phyloP scores from a whole-genome alignment of 495 filamentous ascomycete genomes.

The Cenococcum geophilum region DNA sequence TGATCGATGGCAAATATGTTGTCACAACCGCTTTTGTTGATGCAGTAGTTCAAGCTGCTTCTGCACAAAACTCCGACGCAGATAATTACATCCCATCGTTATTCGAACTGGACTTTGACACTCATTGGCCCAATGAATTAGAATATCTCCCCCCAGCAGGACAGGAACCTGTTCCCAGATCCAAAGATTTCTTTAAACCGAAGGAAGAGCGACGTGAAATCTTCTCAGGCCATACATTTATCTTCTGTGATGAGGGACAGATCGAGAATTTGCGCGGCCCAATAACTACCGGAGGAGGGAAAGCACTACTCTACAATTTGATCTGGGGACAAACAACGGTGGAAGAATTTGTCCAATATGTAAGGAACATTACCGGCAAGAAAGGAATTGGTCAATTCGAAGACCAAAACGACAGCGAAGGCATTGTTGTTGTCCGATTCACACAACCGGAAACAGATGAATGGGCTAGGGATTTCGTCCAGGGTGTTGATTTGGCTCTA shows the following conservation, averaged over 20 bases:
- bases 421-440: conserved; percentile 75
- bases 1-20: conserved; percentile 76
- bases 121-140: conserved; percentile 68
- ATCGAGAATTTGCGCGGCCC: conserved; percentile 66
- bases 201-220: conserved; percentile 58
- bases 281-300: conserved; percentile 76
- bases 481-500: conserved; percentile 58
- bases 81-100: conserved; percentile 47
- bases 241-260: conserved; percentile 77
- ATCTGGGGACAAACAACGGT: conserved; percentile 60
- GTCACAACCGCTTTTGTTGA: conserved; percentile 71
- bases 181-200: conserved; percentile 60
- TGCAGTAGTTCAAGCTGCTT: conserved; percentile 42
- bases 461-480: conserved; percentile 65
- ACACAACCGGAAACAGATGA: conserved; percentile 53
- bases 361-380: conserved; percentile 65
- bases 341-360: conserved; percentile 70
- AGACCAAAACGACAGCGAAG: conserved; percentile 52
- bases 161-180: conserved; percentile 62
- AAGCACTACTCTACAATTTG: conserved; percentile 62
- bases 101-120: conserved; percentile 79
- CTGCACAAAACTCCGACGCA: conserved; percentile 48
- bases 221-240: conserved; percentile 81
- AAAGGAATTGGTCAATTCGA: conserved; percentile 60
- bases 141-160: conserved; percentile 67